These are phyloP conservation scores for Macroventuria anomochaeta DNA, from an alignment of 2,329 filamentous ascomycete species.

Conservation along the genomic window DNA sequence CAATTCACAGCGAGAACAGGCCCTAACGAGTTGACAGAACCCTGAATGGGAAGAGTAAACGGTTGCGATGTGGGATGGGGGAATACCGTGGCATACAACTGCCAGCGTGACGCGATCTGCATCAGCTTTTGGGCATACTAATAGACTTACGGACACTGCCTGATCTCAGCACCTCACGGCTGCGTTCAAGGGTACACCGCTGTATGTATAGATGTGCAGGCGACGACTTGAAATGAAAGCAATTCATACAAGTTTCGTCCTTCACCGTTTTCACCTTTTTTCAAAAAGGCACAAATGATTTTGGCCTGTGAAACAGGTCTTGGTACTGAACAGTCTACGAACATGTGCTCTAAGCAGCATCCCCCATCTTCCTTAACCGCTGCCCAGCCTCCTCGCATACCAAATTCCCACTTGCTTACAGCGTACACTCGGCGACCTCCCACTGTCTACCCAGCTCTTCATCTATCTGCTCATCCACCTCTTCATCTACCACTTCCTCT, in stretches of 20 bases:
- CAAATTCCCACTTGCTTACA: neutral
- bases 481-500: neutral
- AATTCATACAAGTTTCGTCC: conserved; percentile 20
- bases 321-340: too few species aligned
- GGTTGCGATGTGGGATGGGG: neutral
- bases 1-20: neutral
- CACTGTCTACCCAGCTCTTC: neutral
- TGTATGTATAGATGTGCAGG: conserved; percentile 41
- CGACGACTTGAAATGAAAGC: conserved; percentile 34
- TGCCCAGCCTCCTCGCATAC: neutral
- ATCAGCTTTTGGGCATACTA: conserved; percentile 33
- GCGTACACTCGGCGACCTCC: neutral
- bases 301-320: neutral
- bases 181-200: conserved; percentile 22
- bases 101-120: conserved; percentile 21
- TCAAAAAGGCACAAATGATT: neutral
- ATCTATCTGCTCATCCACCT: neutral
- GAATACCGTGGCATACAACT: conserved; percentile 7
- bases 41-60: conserved; percentile 54
- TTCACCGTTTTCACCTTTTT: neutral
- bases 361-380: neutral
- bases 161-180: conserved; percentile 3
- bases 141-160: conserved; percentile 35
- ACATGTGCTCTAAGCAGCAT: too few species aligned
- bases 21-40: conserved; percentile 45